Evolutionary conservation across 208 protist genomes (phyloP).

Genomic region (Crithidia thermophila): DNA sequence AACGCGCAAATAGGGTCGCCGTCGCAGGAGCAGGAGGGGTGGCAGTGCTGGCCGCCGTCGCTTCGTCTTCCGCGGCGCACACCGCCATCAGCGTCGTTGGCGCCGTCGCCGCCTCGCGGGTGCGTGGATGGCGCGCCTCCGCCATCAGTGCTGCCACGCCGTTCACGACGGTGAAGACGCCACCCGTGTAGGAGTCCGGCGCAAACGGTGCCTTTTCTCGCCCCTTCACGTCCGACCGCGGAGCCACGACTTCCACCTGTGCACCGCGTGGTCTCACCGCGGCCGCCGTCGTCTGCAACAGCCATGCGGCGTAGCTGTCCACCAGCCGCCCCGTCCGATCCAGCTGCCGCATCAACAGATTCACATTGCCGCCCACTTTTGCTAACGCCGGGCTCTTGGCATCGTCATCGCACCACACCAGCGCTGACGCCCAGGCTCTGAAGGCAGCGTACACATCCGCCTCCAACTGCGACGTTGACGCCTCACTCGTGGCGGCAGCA

Average conservation of each 20-base stretch:
- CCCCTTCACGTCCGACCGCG: not conserved
- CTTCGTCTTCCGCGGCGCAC: constrained; percentile 5
- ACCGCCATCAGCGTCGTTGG: constrained; percentile 15
- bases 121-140: not conserved
- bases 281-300: not conserved
- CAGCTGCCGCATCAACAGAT: not conserved
- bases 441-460: not conserved
- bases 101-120: not conserved
- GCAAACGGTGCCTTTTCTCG: not conserved
- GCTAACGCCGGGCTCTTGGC: not conserved
- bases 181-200: constrained; percentile 11
- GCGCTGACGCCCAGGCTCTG: not conserved
- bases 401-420: not conserved
- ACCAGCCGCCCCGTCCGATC: not conserved
- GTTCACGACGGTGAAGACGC: constrained; percentile 25
- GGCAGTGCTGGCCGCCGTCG: not conserved
- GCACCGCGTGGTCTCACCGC: not conserved
- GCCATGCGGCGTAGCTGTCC: not conserved
- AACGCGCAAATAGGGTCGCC: constrained; percentile 16
- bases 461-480: not conserved
- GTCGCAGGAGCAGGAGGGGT: not conserved
- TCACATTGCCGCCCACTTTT: not conserved
- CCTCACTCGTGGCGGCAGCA: not conserved
- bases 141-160: constrained; percentile 16
- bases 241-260: too few species aligned